Percentiles rank a stretch among this genome's conserved stretches.
Evolutionary conservation across 768 basidiomycete genomes (phyloP).

Genomic region (Auriscalpium vulgare): DNA sequence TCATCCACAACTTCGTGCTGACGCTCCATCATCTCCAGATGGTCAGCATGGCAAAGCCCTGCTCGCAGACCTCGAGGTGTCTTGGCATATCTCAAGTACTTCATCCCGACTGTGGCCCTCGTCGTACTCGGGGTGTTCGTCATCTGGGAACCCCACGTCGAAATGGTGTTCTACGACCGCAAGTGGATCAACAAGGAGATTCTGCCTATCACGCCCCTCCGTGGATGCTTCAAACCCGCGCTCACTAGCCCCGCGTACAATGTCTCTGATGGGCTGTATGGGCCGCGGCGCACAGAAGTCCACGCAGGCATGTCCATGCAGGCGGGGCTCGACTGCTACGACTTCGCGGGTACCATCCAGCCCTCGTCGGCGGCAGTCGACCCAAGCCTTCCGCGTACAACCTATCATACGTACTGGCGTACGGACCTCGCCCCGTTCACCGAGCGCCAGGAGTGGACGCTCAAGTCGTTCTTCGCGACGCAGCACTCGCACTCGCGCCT

Average conservation of each 20-base stretch:
- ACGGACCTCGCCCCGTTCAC: constrained; percentile 79
- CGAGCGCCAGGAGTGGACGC: constrained; percentile 79
- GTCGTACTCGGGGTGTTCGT: constrained; percentile 43
- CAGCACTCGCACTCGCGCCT: constrained; percentile 62
- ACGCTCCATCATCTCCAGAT: not conserved
- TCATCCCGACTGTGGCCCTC: constrained; percentile 5
- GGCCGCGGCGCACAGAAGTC: constrained; percentile 57
- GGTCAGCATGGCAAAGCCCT: not conserved
- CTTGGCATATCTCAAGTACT: not conserved
- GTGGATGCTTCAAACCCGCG: constrained; percentile 64
- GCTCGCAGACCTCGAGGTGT: not conserved
- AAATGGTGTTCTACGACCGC: constrained; percentile 70
- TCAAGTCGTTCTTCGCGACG: constrained; percentile 91
- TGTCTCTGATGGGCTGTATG: constrained; percentile 50
- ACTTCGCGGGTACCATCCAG: constrained; percentile 79
- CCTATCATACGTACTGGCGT: constrained; percentile 93
- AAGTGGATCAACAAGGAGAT: constrained; percentile 70
- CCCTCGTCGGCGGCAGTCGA: not conserved
- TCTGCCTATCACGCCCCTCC: constrained; percentile 47
- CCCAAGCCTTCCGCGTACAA: constrained; percentile 38
- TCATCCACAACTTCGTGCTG: not conserved
- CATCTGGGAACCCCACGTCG: constrained; percentile 77
- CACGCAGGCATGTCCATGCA: constrained; percentile 74
- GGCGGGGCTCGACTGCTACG: constrained; percentile 84
- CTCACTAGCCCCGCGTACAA: constrained; percentile 63